Conservation (phyloP, 1,139 yeast genomes). For the Candida sp. region DNA sequence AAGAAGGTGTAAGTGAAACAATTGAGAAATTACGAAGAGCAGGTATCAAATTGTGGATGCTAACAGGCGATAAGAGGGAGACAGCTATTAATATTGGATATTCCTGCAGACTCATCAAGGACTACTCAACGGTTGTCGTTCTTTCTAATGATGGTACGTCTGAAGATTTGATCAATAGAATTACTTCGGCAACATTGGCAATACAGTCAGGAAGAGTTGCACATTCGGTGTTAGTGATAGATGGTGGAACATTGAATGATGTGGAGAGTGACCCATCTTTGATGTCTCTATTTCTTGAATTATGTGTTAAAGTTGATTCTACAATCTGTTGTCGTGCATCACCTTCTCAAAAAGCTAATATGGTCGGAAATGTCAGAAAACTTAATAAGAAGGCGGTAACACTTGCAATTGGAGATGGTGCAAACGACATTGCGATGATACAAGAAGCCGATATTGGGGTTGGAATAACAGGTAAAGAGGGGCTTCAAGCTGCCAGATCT, state of each 20-base stretch:
- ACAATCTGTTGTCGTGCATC: constrained; percentile 96
- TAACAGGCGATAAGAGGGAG: constrained; percentile 96
- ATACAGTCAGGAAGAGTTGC: constrained; percentile 73
- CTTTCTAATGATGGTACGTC: constrained; percentile 57
- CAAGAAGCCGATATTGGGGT: constrained; percentile 98
- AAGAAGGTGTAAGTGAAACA: constrained; percentile 93
- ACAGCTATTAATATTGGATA: constrained; percentile 98
- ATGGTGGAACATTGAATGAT: constrained; percentile 76
- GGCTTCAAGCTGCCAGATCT: constrained; percentile 92
- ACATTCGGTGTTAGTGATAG: constrained; percentile 90
- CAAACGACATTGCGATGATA: constrained; percentile 98
- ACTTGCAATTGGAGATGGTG: constrained; percentile 99
- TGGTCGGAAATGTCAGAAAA: constrained; percentile 76
- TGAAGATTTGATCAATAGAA: constrained; percentile 49
- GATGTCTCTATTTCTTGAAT: constrained; percentile 72
- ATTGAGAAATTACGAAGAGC: constrained; percentile 91
- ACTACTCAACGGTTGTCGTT: constrained; percentile 85
- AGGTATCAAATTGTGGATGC: constrained; percentile 95
- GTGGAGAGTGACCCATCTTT: constrained; percentile 72
- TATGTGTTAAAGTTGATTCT: constrained; percentile 85
- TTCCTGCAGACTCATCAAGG: constrained; percentile 89
- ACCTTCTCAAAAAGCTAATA: constrained; percentile 91
- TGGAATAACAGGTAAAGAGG: constrained; percentile 97
- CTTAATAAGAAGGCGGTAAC: constrained; percentile 70
- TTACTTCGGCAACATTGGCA: constrained; percentile 59